A percentile compares a stretch with the other conserved stretches of the same genome.
phyloP scores from a whole-genome alignment of 169 alveolate genomes.

The Blepharisma undulans region DNA sequence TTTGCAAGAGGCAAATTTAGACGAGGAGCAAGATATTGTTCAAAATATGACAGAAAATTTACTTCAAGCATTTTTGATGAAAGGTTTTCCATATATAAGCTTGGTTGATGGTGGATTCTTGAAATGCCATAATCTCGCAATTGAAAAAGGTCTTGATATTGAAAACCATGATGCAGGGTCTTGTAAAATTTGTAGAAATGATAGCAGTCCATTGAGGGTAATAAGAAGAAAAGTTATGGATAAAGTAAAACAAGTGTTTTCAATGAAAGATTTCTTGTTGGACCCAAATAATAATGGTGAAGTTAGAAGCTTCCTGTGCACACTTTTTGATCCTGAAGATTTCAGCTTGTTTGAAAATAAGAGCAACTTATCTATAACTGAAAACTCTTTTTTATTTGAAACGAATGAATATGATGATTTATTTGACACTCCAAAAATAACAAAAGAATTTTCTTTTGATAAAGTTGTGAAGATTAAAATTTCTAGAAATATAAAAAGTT shows the following conservation, averaged over 20 bases:
- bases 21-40: not conserved
- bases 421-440: not conserved
- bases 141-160: not conserved
- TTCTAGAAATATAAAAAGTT: not conserved
- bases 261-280: not conserved
- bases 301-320: not conserved
- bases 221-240: not conserved
- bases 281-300: not conserved
- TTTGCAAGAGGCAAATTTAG: not conserved
- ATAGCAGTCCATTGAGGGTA: not conserved
- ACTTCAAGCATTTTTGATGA: not conserved
- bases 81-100: constrained; percentile 45
- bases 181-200: not conserved
- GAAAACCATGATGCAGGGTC: not conserved
- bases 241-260: not conserved
- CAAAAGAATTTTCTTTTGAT: not conserved
- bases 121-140: constrained; percentile 31
- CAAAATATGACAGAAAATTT: constrained; percentile 38
- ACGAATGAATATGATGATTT: not conserved
- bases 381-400: not conserved
- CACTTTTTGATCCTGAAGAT: not conserved
- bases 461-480: not conserved
- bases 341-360: not conserved
- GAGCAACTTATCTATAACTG: not conserved
- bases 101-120: constrained; percentile 49